These are phyloP conservation scores for Botrytis hyacinthi DNA, from an alignment of 2,329 filamentous ascomycete species.

Conservation along the genomic window DNA sequence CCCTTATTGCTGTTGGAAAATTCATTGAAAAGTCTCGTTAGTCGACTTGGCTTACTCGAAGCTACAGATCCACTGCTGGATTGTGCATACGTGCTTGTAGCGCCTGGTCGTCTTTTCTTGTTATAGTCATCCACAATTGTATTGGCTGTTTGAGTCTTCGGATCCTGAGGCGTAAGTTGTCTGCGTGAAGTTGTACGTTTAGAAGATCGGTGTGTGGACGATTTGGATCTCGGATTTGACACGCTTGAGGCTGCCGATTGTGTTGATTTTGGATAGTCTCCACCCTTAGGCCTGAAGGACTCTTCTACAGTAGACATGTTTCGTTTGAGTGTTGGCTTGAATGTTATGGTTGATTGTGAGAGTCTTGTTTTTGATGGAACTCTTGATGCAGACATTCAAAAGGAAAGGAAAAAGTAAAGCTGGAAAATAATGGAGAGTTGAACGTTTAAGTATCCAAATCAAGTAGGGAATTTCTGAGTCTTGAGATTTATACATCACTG, in stretches of 20 bases:
- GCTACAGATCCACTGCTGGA: not conserved
- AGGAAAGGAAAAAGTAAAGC: not conserved
- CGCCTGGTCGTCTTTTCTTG: not conserved
- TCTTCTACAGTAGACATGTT: not conserved
- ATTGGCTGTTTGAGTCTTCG: not conserved
- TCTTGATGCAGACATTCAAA: not conserved
- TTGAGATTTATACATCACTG: not conserved
- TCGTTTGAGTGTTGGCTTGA: not conserved
- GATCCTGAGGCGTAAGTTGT: not conserved
- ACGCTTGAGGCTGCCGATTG: not conserved
- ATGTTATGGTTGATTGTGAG: not conserved
- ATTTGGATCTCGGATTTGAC: not conserved
- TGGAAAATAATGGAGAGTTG: not conserved
- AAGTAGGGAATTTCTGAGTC: rapidly evolving
- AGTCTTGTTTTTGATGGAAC: not conserved
- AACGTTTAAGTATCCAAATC: not conserved
- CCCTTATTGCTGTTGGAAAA: not conserved
- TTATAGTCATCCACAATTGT: not conserved
- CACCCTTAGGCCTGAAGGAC: not conserved
- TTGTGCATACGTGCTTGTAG: not conserved
- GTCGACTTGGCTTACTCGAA: not conserved
- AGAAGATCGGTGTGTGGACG: not conserved
- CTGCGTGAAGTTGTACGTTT: not conserved
- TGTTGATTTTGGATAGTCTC: not conserved
- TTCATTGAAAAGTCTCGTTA: not conserved